Evolutionary conservation across 768 basidiomycete genomes (phyloP), one percentile per base, ranked within the genome.

Genomic region (Gelatoporia subvermispora): DNA sequence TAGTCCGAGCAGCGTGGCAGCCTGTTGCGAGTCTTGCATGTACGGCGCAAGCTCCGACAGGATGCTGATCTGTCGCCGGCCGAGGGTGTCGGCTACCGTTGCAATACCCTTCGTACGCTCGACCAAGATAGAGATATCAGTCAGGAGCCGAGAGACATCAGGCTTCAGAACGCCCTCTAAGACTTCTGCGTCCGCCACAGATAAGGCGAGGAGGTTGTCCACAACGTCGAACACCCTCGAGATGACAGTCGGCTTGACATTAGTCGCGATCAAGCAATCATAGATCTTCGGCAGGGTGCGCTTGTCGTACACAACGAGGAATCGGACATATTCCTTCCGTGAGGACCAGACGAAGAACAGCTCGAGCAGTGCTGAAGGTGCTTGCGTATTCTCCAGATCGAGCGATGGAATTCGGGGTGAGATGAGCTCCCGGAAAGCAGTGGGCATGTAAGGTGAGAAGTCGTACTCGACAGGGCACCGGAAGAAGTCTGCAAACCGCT

Each of bases 401-500:
- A 98, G 72, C 3, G 70, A 65, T 0, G 79, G 69, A 20, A 99
- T 73, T 5, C 96, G 87, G 0, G 95, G 93, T 0, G 85, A 81
- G 57, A 98, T 86, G 70, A 90, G 79, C 0, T 78, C 68, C 1
- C 71, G 50, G 68, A 91, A 97, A 8, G 82, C 77, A 5, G 74
- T 68, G 3, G 69, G 65, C 60, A 98, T 71, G 64, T 83, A 94
- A 0, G 82, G 77, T 0, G 72, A 60, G 62, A 86, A 95, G 65
- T 95, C 80, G 63, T 93, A 96, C 0, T 62, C 58, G 21, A 83
- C 75, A 0, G 86, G 81, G 35, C 75, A 74, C 13, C 82, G 79
- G 78, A 93, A 93, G 70, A 97, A 95, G 60, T 94, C 89, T 1
- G 84, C 80, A 34, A 97, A 68, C 11, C 94, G 82, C 64, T 90